Base-by-base conservation (phyloP, 768 basidiomycete genomes). In the Steccherinum ochraceum region DNA sequence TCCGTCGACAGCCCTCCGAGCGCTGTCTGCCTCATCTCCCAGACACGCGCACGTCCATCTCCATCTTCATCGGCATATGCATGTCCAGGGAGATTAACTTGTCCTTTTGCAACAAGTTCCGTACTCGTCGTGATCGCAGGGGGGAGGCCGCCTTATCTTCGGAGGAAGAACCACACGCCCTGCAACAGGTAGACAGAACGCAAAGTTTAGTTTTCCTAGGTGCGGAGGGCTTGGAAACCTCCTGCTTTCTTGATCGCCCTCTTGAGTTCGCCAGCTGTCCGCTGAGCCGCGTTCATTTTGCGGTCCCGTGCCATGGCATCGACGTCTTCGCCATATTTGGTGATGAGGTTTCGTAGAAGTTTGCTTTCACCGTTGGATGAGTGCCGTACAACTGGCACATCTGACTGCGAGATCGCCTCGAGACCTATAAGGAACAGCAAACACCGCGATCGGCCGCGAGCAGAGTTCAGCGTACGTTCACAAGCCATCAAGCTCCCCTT, bases 241-340 rank as follows among this genome's bases (percentile, higher is more conserved):
- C 80, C 78, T 26, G 81, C 80, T 61, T 77, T 80, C 55, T 65
- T 69, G 53, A 89, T 69, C 24, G 80, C 84, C 62, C 81, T 73
- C 59, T 65, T 71, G 61, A 97, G 65, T 69, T 92, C 83, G 16
- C 89, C 93, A 25, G 73, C 77, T 2, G 93, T 96, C 62, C 85
- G 79, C 70, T 98, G 95, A 66, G 83, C 84, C 13, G 78, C 69
- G 65, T 98, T 97, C 52, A 87, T 65, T 67, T 75, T 84, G 52
- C 81, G 71, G 69, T 98, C 94, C 57, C 74, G 72, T 11, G 82
- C 80, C 93, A 96, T 97, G 45, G 68, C 72, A 24, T 79, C 76
- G 20, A 84, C 69, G 69, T 97, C 84, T 24, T 74, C 69, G 1
- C 84, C 88, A 68, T 97, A 73, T 65, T 78, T 84, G 40, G 67